Evolutionary conservation across 129 eudicot species (phyloP), one percentile per base, ranked within the genome.

Genomic region (Flaveria trinervia): DNA sequence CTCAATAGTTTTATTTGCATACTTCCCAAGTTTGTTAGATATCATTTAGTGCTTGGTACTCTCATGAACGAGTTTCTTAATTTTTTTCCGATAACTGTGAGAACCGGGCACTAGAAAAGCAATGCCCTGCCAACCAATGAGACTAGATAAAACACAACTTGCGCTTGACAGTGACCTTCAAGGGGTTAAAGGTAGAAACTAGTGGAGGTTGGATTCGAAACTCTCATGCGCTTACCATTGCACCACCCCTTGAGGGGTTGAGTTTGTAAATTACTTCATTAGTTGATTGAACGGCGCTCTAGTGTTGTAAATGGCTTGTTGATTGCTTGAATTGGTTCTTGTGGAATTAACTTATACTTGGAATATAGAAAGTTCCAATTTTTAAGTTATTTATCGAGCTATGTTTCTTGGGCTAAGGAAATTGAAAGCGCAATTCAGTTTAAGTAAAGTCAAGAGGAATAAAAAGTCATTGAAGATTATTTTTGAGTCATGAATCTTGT

Each of bases 41-140:
- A 7, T 50, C 65, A 33, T 71, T 52, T 30, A n/a, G 28, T 30
- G 76, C n/a, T 71, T 51, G 49, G 76, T 49, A 50, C 76, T 17
- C 76, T 52, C 41, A 25, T 60, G 28, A 15, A 26, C 0, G 9
- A 61, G 67, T 25, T 61, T 60, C 1, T 62, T 25, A 64, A 0
- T 30, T 61, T 25, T 25, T 11, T 61, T 26, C 13, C 13, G 13
- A 22, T 60, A 25, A 23, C 7, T 25, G 66, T 60, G 66, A 60
- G 7, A 56, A 23, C 39, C 2, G 1, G 16, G 30, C 66, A 23
- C 39, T 1, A 3, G 7, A 1, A 60, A 22, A 60, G 36, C 23
- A 26, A 60, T 3, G n/a, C 16, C 36, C 2, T 23, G n/a, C 9
- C 11, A 23, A 25, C 39, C 66, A 60, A 60, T 23, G 25, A 22